Percentiles rank a stretch among this genome's conserved stretches.
These are phyloP conservation scores for Schizochytrium sp. DNA, from an alignment of 108 stramenopile species.

Conservation along the genomic window DNA sequence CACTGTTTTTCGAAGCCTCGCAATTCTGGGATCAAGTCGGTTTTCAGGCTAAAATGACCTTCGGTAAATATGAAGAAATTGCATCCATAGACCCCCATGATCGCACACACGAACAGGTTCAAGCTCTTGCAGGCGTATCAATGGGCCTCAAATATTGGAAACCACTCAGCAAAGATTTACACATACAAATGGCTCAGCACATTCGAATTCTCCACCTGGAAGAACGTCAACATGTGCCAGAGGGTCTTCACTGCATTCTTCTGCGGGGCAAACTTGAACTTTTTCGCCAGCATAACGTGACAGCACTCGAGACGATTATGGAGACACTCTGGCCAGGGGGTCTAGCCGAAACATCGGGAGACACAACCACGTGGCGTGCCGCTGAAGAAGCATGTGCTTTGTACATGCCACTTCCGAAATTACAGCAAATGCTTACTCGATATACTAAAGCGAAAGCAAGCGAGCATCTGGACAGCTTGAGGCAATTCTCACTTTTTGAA, in stretches of 20 bases:
- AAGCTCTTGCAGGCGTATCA: neutral
- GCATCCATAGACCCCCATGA: neutral
- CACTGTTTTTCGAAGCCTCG: constrained; percentile 22
- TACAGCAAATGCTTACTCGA: neutral
- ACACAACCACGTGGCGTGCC: too few species aligned
- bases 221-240: neutral
- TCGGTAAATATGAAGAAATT: neutral
- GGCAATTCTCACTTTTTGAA: neutral
- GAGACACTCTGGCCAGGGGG: neutral
- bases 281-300: neutral
- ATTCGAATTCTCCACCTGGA: neutral
- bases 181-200: neutral
- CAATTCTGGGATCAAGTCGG: constrained; percentile 27
- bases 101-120: neutral
- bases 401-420: too few species aligned
- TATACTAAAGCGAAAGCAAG: neutral
- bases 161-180: neutral
- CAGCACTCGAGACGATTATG: neutral
- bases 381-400: too few species aligned
- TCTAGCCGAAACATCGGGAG: neutral
- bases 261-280: constrained; percentile 2
- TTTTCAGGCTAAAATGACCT: neutral
- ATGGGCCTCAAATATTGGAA: neutral
- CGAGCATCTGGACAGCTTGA: neutral
- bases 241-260: neutral